Conservation (phyloP, 345 rosid genomes). For the Leavenworthia alabamica region DNA sequence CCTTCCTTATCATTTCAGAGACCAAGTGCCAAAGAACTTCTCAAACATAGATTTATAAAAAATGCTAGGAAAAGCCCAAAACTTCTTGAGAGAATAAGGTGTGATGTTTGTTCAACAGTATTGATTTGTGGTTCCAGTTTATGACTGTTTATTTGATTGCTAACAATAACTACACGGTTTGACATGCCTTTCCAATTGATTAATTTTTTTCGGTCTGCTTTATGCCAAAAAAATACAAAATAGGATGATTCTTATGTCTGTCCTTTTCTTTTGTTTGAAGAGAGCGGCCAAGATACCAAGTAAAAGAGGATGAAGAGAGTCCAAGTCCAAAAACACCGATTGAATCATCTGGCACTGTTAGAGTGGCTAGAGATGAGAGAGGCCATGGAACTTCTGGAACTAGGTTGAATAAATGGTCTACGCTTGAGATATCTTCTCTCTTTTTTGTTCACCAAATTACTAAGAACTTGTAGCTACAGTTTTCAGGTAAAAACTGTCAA, state of each 20-base stretch:
- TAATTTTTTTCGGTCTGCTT: background rate
- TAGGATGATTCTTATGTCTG: background rate
- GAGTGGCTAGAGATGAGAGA: no score
- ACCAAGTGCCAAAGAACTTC: conserved; percentile 92
- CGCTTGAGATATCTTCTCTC: no score
- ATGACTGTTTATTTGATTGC: background rate
- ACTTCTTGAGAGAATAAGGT: conserved; percentile 97
- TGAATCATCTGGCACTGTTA: no score
- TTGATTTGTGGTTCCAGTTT: conserved; percentile 17
- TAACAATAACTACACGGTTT: background rate
- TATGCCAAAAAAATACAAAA: background rate
- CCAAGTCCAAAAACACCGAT: no score
- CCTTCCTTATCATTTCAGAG: conserved; percentile 53
- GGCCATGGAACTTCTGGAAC: no score
- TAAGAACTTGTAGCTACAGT: no score
- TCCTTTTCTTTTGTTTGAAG: conserved; percentile 36
- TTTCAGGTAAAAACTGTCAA: no score
- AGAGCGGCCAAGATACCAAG: no score
- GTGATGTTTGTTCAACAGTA: conserved; percentile 18
- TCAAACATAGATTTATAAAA: conserved; percentile 82
- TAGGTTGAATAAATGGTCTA: no score
- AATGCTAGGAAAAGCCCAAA: conserved; percentile 79
- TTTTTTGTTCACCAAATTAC: no score
- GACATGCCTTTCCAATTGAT: conserved; percentile 4
- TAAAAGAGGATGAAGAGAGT: no score